These are phyloP conservation scores for Pluteus cervinus DNA, from an alignment of 768 basidiomycete species.

Conservation along the genomic window DNA sequence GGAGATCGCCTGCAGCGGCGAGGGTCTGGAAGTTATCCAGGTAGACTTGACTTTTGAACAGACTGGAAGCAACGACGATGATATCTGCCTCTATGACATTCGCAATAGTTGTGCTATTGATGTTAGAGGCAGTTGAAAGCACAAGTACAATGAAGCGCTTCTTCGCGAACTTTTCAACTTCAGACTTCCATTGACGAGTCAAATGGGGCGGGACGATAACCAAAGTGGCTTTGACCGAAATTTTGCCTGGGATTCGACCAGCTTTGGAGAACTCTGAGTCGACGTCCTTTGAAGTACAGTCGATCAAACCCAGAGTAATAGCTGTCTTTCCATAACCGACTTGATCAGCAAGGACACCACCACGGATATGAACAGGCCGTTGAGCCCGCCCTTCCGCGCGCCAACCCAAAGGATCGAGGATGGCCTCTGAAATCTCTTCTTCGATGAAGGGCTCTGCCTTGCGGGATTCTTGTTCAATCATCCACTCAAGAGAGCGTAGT, in stretches of 20 bases:
- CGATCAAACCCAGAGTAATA: constrained; percentile 86
- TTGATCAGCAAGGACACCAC: constrained; percentile 92
- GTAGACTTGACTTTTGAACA: constrained; percentile 79
- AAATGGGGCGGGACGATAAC: constrained; percentile 88
- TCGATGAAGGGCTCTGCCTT: constrained; percentile 75
- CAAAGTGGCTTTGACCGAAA: constrained; percentile 76
- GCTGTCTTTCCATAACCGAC: constrained; percentile 98
- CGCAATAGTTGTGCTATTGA: constrained; percentile 70
- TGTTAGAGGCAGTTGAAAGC: constrained; percentile 60
- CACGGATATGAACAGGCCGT: constrained; percentile 66
- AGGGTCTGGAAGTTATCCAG: constrained; percentile 70
- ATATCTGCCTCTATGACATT: constrained; percentile 79
- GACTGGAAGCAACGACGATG: constrained; percentile 76
- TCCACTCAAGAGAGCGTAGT: constrained; percentile 87
- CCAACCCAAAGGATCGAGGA: constrained; percentile 85
- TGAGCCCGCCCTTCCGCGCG: constrained; percentile 89
- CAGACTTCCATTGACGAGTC: constrained; percentile 84
- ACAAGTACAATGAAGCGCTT: constrained; percentile 56
- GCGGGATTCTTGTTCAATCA: constrained; percentile 71
- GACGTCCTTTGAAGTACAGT: constrained; percentile 55
- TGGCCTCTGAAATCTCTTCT: constrained; percentile 91
- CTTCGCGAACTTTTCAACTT: constrained; percentile 76
- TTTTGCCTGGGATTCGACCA: constrained; percentile 50
- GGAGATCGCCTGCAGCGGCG: constrained; percentile 62
- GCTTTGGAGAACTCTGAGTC: constrained; percentile 51